A percentile compares a stretch with the other conserved stretches of the same genome.
These are phyloP conservation scores for Paracorniculantispora psalliotae DNA, from an alignment of 2,329 filamentous ascomycete genomes.

Conservation along the genomic window DNA sequence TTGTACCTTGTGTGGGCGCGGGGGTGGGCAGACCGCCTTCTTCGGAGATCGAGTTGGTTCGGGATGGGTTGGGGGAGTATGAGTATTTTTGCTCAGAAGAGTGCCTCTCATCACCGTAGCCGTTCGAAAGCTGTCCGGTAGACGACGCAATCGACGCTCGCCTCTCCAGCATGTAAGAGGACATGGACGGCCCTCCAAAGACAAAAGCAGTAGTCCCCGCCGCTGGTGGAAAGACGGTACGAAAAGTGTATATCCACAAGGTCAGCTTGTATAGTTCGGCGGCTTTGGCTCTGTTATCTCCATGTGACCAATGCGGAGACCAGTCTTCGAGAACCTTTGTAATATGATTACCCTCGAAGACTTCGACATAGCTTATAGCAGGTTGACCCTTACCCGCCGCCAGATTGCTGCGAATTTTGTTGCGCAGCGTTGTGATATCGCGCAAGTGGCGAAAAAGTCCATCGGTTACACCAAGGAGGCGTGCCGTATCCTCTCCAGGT, in stretches of 20 bases:
- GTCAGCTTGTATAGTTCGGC: slow-evolving; percentile 59
- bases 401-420: slow-evolving; percentile 67
- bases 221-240: slow-evolving; percentile 50
- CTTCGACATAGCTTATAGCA: slow-evolving; percentile 65
- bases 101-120: not conserved
- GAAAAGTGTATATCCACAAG: slow-evolving; percentile 60
- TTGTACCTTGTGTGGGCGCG: slow-evolving; percentile 13
- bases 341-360: slow-evolving; percentile 70
- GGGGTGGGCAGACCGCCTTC: slow-evolving; percentile 22
- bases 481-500: slow-evolving; percentile 37
- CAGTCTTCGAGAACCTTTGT: slow-evolving; percentile 70
- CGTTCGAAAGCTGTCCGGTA: slow-evolving; percentile 11
- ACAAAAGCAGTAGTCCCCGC: slow-evolving; percentile 2
- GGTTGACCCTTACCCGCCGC: slow-evolving; percentile 51
- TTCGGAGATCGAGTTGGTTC: slow-evolving; percentile 38
- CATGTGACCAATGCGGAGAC: slow-evolving; percentile 58
- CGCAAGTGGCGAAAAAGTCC: slow-evolving; percentile 75
- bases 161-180: slow-evolving; percentile 17
- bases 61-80: slow-evolving; percentile 31
- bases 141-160: slow-evolving; percentile 16
- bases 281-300: slow-evolving; percentile 53
- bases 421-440: slow-evolving; percentile 71
- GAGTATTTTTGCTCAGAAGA: slow-evolving; percentile 17
- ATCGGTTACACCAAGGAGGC: slow-evolving; percentile 76
- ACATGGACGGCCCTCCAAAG: slow-evolving; percentile 18